Base-by-base conservation (phyloP, 371 early-diverging fungal species). In the Funneliformis caledonium region DNA sequence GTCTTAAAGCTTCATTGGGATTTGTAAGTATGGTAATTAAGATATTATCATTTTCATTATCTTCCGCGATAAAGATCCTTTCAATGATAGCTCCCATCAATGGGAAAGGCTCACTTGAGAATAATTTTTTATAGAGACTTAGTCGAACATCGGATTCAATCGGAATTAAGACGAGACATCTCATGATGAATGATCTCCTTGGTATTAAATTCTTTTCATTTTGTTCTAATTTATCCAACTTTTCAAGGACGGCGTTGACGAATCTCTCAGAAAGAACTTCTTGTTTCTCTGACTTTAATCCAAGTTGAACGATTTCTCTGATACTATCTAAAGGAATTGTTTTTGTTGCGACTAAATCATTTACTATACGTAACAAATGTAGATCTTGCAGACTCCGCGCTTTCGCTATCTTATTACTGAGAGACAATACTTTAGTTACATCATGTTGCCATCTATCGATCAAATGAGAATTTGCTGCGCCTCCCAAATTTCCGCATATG, bases 361-460 rank as follows among this genome's bases (percentile, higher is more conserved):
- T 72, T 45, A 50, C 72, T 22, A 72, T 80, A 11, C 73, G 70
- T 5, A 80, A 33, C 45, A 47, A 14, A 14, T 56, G 61, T 9
- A 72, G 56, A 56, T 16, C 56, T 7, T 4, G 60, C 16, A 22
- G 12, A 22, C 7, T 68, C 52, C 10, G 4, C 10, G 22, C 45
- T 12, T n/a, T 16, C 11, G 48, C 16, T 45, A 81, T 14, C 52
- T 81, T 64, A 14, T 16, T 60, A 42, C 81, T 22, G 4, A 81
- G 68, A 19, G 81, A 64, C 19, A 81, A 8, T 37, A 81, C 60
- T 22, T 60, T 60, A 22, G 33, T 56, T 9, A 60, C 68, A n/a
- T 80, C 56, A 56, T 11, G 48, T 31, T 81, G 81, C 81, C 81
- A 81, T 72, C 56, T 56, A 56, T 56, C 56, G 16, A 56, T 56